These are phyloP conservation scores for Plenodomus lindquistii DNA, from an alignment of 2,329 filamentous ascomycete species.

Conservation along the genomic window DNA sequence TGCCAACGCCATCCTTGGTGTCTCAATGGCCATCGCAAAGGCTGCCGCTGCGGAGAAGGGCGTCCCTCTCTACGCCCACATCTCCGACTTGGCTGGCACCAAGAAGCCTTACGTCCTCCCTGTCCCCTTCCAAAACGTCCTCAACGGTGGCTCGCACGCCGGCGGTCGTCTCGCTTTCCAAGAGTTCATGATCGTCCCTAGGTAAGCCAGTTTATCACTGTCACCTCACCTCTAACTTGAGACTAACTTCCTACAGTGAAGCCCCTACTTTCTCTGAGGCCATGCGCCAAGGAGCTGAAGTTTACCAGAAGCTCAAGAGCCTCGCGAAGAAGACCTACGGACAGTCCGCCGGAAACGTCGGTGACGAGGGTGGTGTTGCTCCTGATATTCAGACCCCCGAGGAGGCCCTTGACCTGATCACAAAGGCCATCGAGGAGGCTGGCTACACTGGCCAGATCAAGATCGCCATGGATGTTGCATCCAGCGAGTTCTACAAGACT, in stretches of 20 bases:
- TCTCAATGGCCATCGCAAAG: constrained; percentile 63
- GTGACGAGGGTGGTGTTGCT: constrained; percentile 99
- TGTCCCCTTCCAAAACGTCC: constrained; percentile 60
- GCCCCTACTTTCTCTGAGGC: constrained; percentile 93
- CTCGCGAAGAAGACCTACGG: constrained; percentile 99
- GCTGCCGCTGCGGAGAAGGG: constrained; percentile 60
- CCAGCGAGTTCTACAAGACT: constrained; percentile 97
- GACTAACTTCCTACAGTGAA: constrained; percentile 53
- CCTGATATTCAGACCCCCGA: constrained; percentile 97
- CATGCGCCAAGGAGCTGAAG: constrained; percentile 93
- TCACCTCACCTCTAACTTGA: constrained; percentile 12
- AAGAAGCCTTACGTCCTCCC: constrained; percentile 60
- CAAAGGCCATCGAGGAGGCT: constrained; percentile 88
- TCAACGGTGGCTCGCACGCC: constrained; percentile 83
- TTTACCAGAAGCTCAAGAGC: constrained; percentile 96
- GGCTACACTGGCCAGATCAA: constrained; percentile 96
- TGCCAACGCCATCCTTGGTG: constrained; percentile 64
- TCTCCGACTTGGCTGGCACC: constrained; percentile 57
- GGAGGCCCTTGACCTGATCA: constrained; percentile 96
- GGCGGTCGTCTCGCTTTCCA: constrained; percentile 79
- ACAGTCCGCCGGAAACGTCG: constrained; percentile 97
- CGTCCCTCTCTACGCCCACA: constrained; percentile 62
- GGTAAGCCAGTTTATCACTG: constrained; percentile 42
- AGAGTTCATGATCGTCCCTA: constrained; percentile 60
- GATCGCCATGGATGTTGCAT: constrained; percentile 99